Base-by-base conservation (phyloP, 306 rosid genomes). In the Trifolium dubium region DNA sequence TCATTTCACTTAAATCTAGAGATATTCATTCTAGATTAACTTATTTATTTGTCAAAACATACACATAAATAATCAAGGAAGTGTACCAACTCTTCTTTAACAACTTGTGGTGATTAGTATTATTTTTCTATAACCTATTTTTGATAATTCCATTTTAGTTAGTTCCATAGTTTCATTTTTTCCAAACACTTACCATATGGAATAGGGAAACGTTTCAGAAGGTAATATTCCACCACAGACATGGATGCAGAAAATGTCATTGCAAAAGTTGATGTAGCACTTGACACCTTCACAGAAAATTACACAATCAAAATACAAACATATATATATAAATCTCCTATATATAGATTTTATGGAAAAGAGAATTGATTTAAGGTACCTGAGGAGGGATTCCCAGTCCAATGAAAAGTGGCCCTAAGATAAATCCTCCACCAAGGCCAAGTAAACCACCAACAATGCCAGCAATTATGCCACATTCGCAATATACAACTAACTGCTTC, bases 351-450 rank as follows among this genome's bases (percentile, higher is more conserved):
- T 30, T 5, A 53, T 15, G 43, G 6, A 28, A 30, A 23, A 72
- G 28, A 49, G 9, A 49, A 65, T 12, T 32, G 44, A 8, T 15
- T 3, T 0, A 61, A 65, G 10, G 35, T 71, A 90, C 93, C 92
- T 90, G 93, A 78, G 96, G 93, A 56, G 89, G 93, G 65, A 88
- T 88, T 65, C 93, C 93, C 29, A 90, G 78, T 69, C 88, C 92
- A 34, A 90, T 83, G 64, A 90, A 90, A 71, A 90, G 96, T 14
- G 96, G 96, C 4, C 93, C 96, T 72, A 90, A 72, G 63, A 88
- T 90, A 85, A 90, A 90, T 32, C 93, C 93, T n/a, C 93, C 93
- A 69, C 96, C 96, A 31, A 90, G 83, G 7, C 96, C 96, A 46
- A 90, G 92, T 81, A 88, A 80, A 6, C 96, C 96, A 44, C 93